Conservation (phyloP, 331 rosid species). For the Saraca asoca region DNA sequence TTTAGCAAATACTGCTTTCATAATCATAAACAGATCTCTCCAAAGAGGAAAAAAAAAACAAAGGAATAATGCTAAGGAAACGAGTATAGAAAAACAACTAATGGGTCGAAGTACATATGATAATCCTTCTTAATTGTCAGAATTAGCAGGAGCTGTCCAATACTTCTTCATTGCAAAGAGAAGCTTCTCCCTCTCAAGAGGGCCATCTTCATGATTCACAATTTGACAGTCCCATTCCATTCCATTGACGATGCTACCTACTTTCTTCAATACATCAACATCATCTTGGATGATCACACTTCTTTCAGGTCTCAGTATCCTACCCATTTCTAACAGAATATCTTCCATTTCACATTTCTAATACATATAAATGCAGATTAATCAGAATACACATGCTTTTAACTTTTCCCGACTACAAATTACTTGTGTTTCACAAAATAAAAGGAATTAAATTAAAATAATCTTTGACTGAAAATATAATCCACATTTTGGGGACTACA, state of each 20-base stretch:
- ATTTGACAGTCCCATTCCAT: constrained; percentile 71
- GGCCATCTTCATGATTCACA: constrained; percentile 75
- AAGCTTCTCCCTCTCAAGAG: constrained; percentile 56
- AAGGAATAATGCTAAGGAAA: too few relatives aligned
- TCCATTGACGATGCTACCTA: constrained; percentile 42
- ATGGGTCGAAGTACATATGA: too few relatives aligned
- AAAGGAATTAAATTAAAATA: not conserved
- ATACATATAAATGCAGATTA: not conserved
- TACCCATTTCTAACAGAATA: constrained; percentile 73
- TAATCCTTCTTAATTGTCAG: not conserved
- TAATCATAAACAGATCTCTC: too few relatives aligned
- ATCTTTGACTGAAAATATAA: not conserved
- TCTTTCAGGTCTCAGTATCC: constrained; percentile 71
- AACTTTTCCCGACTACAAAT: not conserved
- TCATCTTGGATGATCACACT: constrained; percentile 65
- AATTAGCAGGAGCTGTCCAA: constrained; percentile 64
- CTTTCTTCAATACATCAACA: constrained; percentile 54
- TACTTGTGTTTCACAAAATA: not conserved
- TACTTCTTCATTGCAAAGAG: constrained; percentile 71
- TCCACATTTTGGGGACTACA: not conserved
- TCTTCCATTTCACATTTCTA: constrained; percentile 72
- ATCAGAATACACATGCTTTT: not conserved
- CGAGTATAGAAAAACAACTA: too few relatives aligned
- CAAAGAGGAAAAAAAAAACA: too few relatives aligned
- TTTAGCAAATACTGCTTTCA: too few relatives aligned